Evolutionary conservation across 768 basidiomycete species (phyloP), one percentile per base, ranked within the genome.

Genomic region (Mycena sanguinolenta): DNA sequence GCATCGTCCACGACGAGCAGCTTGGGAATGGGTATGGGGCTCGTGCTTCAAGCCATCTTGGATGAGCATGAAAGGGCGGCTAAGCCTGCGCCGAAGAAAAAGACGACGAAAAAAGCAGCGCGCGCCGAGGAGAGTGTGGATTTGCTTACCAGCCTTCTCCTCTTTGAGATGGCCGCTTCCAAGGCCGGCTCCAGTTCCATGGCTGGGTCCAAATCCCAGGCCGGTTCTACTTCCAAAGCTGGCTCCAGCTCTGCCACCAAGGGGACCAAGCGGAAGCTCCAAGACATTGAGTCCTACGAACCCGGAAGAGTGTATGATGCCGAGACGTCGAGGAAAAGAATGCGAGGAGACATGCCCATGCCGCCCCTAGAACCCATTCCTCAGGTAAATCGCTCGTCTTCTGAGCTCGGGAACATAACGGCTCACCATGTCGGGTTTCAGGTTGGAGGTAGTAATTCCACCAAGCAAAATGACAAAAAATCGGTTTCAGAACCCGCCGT

Each of bases 341-440:
- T 58, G 64, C 64, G 64, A 21, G 64, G 64, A 12, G 64, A 65
- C 7, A 65, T 65, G 64, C 46, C 64, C 36, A 65, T 58, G 64
- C 64, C 55, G 4, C 32, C 25, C 42, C n/a, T 65, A 32, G 63
- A 65, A 21, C 63, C 63, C 27, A 65, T 65, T 53, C 30, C 42
- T 25, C 32, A 44, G 42, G 54, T 55, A 46, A 14, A 7, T 28
- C 16, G n/a, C 32, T 3, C 19, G 17, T 7, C 10, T 57, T 7
- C 7, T 17, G 4, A 21, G n/a, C 23, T 38, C 32, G 34, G 17
- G 28, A 30, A 50, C 25, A 10, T 30, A 10, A 30, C 3, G 5
- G 54, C 54, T 58, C 36, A 34, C 19, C 10, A 34, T 55, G 28
- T 54, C 27, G 25, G 14, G 14, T 30, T 53, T 28, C 52, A 55